Conservation (phyloP, 192 early-diverging fungal species). For the Irineochytrium annulatum region DNA sequence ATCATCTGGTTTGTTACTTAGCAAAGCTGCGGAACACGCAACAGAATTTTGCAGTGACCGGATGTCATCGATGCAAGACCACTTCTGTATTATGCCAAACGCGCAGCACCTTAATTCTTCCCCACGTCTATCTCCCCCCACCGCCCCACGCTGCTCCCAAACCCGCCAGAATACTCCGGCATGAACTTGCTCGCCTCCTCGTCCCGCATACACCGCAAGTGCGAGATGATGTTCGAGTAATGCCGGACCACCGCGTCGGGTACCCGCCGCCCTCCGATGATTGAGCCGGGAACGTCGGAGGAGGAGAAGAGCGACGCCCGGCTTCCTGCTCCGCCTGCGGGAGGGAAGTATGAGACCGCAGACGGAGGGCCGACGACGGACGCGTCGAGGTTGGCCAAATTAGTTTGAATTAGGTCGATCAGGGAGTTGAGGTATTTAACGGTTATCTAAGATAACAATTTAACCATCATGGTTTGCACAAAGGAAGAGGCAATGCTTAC, state of each 20-base stretch:
- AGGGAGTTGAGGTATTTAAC: constrained; percentile 90
- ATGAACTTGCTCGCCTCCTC: constrained; percentile 7
- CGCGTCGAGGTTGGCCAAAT: constrained; percentile 32
- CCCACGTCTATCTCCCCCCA: neutral
- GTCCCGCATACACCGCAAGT: constrained; percentile 11
- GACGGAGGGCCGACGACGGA: constrained; percentile 6
- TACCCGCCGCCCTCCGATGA: neutral
- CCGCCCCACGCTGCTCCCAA: neutral
- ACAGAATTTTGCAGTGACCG: too few species aligned
- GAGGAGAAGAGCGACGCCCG: neutral
- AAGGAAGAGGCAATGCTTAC: constrained; percentile 47
- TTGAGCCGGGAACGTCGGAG: neutral
- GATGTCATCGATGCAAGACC: too few species aligned
- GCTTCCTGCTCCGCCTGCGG: neutral
- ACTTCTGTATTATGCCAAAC: too few species aligned
- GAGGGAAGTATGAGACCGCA: constrained; percentile 5
- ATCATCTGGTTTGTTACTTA: too few species aligned
- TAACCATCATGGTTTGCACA: neutral
- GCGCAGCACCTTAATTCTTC: too few species aligned
- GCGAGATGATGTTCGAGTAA: constrained; percentile 15
- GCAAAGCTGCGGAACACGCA: too few species aligned
- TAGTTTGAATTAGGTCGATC: constrained; percentile 90
- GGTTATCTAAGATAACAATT: constrained; percentile 60
- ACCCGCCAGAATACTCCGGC: neutral
- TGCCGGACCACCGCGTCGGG: constrained; percentile 17